Evolutionary conservation across 2,329 filamentous ascomycete genomes (phyloP).

Genomic region (Colletotrichum sp.): DNA sequence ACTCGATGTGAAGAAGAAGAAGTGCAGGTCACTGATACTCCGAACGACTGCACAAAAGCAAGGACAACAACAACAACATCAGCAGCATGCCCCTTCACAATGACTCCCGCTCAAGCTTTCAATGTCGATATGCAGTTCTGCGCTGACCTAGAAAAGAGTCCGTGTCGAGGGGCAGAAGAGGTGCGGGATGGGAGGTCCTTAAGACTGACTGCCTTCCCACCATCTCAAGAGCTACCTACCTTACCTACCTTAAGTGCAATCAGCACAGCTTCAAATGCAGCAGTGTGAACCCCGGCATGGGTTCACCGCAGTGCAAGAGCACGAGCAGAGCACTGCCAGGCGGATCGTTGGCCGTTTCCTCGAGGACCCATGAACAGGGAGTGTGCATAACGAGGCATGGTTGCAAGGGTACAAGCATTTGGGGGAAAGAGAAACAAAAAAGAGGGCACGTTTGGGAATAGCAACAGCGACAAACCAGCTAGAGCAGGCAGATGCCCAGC

Average conservation of each 20-base stretch:
- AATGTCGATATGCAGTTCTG: neutral
- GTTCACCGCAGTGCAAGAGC: neutral
- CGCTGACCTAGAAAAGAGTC: neutral
- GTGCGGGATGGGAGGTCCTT: neutral
- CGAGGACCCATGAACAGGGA: neutral
- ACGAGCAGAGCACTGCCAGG: neutral
- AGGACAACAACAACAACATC: neutral
- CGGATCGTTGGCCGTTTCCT: neutral
- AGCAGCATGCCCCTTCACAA: neutral
- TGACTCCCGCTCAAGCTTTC: neutral
- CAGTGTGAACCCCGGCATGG: neutral
- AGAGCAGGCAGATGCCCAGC: neutral
- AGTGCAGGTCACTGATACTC: neutral
- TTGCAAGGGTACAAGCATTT: neutral
- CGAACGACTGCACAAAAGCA: conserved; percentile 7
- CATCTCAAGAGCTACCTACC: neutral
- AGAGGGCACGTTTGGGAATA: neutral
- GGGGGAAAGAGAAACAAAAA: neutral
- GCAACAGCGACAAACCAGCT: neutral
- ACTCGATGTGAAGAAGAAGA: neutral
- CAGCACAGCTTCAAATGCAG: neutral
- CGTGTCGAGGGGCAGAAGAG: neutral
- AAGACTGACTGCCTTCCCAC: neutral
- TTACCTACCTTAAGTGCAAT: neutral
- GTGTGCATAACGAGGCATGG: conserved; percentile 4